These are phyloP conservation scores for Didymella pomorum DNA, from an alignment of 2,329 filamentous ascomycete species.

Conservation along the genomic window DNA sequence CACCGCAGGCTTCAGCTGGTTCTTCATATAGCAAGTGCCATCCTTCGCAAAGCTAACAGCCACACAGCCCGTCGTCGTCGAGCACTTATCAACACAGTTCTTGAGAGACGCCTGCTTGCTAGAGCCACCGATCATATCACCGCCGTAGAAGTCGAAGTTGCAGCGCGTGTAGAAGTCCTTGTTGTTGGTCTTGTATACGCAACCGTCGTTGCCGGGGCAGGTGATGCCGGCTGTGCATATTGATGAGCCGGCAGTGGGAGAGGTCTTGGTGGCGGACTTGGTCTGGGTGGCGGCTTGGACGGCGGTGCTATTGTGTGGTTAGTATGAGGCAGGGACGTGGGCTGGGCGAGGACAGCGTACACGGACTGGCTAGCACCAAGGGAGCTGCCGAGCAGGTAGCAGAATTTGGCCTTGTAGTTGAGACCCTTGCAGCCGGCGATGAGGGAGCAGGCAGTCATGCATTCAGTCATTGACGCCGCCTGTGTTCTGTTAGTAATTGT, in stretches of 20 bases:
- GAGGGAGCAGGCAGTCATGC: slow-evolving; percentile 22
- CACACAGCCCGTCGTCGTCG: not conserved
- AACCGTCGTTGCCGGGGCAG: not conserved
- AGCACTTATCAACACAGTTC: not conserved
- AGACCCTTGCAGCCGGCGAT: slow-evolving; percentile 14
- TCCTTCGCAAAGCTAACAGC: not conserved
- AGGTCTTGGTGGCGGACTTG: not conserved
- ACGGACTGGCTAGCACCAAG: slow-evolving; percentile 1
- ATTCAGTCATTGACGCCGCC: slow-evolving; percentile 20
- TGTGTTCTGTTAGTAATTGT: not conserved
- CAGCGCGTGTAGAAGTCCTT: slow-evolving; percentile 1
- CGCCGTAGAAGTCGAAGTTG: not conserved
- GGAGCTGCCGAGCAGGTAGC: slow-evolving; percentile 24
- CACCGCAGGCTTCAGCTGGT: not conserved
- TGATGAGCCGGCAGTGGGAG: not conserved
- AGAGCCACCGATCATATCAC: not conserved
- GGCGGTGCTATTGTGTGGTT: not conserved
- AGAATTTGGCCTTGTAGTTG: slow-evolving; percentile 21
- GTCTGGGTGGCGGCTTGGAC: slow-evolving; percentile 11
- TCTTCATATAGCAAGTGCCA: not conserved
- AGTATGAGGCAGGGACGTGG: not conserved
- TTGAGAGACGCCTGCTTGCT: not conserved
- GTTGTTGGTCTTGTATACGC: not conserved
- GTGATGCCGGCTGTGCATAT: not conserved
- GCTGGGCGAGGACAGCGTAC: not conserved